Conservation (phyloP, 2,329 filamentous ascomycete species). For the Cephalotrichum gorgonifer region DNA sequence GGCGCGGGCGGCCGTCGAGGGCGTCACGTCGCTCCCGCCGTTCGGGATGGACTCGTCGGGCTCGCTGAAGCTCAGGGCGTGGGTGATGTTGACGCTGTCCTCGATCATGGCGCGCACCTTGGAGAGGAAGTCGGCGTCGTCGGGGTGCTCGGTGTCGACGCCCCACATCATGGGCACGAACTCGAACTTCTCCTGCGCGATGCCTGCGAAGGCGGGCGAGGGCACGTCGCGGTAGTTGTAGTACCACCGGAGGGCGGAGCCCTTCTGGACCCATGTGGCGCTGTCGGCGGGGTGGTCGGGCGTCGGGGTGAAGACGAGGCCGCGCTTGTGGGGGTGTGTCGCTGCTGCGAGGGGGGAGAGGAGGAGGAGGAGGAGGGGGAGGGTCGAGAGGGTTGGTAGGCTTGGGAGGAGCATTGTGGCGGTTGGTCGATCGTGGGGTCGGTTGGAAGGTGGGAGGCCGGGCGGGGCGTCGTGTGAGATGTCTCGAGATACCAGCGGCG, state of each 20-base stretch:
- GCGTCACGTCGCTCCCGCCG: slow-evolving; percentile 54
- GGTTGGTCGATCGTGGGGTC: background rate
- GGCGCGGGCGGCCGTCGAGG: slow-evolving; percentile 49
- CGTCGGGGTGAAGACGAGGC: slow-evolving; percentile 58
- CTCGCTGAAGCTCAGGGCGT: slow-evolving; percentile 72
- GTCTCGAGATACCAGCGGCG: no score
- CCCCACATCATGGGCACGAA: slow-evolving; percentile 42
- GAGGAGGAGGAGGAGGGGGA: background rate
- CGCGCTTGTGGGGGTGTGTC: slow-evolving; percentile 50
- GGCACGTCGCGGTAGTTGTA: slow-evolving; percentile 64
- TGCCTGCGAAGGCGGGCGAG: slow-evolving; percentile 35
- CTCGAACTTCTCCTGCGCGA: slow-evolving; percentile 47
- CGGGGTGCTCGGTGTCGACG: slow-evolving; percentile 19
- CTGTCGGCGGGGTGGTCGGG: slow-evolving; percentile 48
- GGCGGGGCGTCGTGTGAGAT: no score
- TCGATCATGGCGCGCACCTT: slow-evolving; percentile 45
- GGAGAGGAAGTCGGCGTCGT: slow-evolving; percentile 50
- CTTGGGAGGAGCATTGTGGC: slow-evolving; percentile 1
- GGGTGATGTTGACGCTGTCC: slow-evolving; percentile 45
- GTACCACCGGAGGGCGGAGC: slow-evolving; percentile 65
- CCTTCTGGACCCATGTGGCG: slow-evolving; percentile 47
- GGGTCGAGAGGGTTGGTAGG: background rate
- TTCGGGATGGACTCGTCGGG: slow-evolving; percentile 48
- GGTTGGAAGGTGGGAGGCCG: background rate
- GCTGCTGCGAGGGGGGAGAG: background rate